Evolutionary conservation across 2,329 filamentous ascomycete genomes (phyloP).

Genomic region (Fusarium hostae): DNA sequence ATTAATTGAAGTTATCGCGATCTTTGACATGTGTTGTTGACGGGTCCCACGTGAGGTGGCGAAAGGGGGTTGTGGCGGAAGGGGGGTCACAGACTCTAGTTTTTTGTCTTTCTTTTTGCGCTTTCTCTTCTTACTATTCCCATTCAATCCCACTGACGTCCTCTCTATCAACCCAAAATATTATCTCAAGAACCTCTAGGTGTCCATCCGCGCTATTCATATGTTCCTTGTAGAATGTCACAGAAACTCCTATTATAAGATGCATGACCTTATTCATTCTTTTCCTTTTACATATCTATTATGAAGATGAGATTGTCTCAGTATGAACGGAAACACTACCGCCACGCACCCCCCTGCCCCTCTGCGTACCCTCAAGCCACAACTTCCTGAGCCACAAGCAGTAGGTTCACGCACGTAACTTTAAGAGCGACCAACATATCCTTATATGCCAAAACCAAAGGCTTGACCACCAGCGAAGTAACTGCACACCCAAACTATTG

Average conservation of each 20-base stretch:
- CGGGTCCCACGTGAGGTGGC: no score
- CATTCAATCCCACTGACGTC: not conserved
- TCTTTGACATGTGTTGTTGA: no score
- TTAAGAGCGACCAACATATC: not conserved
- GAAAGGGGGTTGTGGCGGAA: no score
- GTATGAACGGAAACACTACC: accelerated
- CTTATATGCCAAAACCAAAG: not conserved
- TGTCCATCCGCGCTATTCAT: not conserved
- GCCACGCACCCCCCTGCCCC: accelerated
- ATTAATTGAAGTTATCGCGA: no score
- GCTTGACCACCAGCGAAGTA: constrained; percentile 27
- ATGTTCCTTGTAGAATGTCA: not conserved
- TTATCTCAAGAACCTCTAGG: not conserved
- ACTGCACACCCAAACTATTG: not conserved
- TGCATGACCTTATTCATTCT: not conserved
- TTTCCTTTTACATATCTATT: accelerated
- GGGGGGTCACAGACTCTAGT: no score
- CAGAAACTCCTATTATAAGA: not conserved
- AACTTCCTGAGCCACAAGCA: accelerated
- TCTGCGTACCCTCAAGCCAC: accelerated
- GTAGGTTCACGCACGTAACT: not conserved
- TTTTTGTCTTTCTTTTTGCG: no score
- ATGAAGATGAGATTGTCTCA: accelerated
- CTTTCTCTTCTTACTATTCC: no score
- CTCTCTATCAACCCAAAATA: no score